Base-by-base conservation (phyloP, 768 basidiomycete species). In the Xerocomus potaroensis region DNA sequence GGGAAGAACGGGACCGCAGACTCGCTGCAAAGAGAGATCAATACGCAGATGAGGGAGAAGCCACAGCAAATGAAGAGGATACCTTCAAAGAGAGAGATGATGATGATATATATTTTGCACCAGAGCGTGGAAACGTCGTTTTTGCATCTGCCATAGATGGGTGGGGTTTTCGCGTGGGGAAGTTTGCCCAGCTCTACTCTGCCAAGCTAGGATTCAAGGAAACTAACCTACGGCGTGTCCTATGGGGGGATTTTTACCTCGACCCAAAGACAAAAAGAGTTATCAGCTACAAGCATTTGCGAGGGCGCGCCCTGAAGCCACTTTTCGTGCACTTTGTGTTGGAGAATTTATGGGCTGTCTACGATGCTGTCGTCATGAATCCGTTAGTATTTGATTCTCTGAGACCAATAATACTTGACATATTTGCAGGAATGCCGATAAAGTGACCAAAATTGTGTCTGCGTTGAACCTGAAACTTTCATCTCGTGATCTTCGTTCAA, bases 171-270 rank as follows among this genome's bases (percentile, higher is more conserved):
- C 79, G 95, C 35, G 76, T 97, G 8, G 83, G 85, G 36, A 91
- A 91, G 62, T 99, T 99, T 59, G 92, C 96, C 0, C 84, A 93
- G 61, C 72, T 98, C 8, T 98, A 93, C 66, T 87, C 90, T 0
- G 74, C 79, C 31, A 97, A 95, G 65, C 77, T 99, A 11, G 88
- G 90, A 22, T 85, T 98, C 59, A 87, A 88, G 62, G 95, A 97
- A 68, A 73, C 73, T 5, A 94, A 89, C 59, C 70, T 99, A 30
- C 76, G 87, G 48, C 76, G 81, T 41, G 91, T 92, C 8, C 72
- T 99, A 6, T 99, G 96, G 96, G 96, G 96, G 3, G 96, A 98
- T 66, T 98, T 84, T 63, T 99, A 87, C 67, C 75, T 98, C 42
- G 96, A 98, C 65, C 90, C 95, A 0, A 98, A 97, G 71, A 87